Conservation (phyloP, 2,329 filamentous ascomycete species). For the Fusarium neocosmosporiellum region DNA sequence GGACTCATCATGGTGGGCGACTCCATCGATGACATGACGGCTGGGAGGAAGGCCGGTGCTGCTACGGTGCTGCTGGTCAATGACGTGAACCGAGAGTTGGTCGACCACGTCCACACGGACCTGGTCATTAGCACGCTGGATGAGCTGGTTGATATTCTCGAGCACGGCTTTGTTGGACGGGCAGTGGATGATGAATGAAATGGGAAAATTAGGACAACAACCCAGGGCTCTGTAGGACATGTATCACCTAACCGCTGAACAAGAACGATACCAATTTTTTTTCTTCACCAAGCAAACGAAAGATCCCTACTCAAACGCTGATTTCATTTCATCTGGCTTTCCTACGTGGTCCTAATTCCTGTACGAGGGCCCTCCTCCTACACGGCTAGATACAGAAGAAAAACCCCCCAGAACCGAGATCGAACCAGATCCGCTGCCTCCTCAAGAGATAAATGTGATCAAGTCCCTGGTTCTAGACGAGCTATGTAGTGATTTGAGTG, state of each 20-base stretch:
- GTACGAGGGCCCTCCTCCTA: constrained; percentile 31
- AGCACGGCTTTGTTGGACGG: constrained; percentile 76
- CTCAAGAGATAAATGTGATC: constrained; percentile 22
- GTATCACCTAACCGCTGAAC: background rate
- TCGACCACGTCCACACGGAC: constrained; percentile 80
- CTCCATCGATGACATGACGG: constrained; percentile 92
- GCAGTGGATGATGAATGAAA: constrained; percentile 33
- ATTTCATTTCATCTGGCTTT: constrained; percentile 41
- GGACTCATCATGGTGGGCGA: constrained; percentile 77
- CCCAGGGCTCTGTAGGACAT: background rate
- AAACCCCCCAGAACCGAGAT: constrained; percentile 28
- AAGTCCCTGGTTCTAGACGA: constrained; percentile 28
- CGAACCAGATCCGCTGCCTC: constrained; percentile 27
- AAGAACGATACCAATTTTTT: background rate
- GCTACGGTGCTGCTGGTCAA: constrained; percentile 91
- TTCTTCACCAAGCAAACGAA: constrained; percentile 2
- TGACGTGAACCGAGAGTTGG: constrained; percentile 79
- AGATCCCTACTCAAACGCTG: constrained; percentile 25
- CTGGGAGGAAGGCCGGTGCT: constrained; percentile 83
- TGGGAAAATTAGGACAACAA: background rate
- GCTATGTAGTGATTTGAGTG: constrained; percentile 37
- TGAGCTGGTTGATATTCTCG: constrained; percentile 79
- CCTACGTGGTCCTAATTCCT: constrained; percentile 33
- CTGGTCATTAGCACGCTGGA: constrained; percentile 77
- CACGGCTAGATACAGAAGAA: constrained; percentile 35